A percentile compares a stretch with the other conserved stretches of the same genome.
Evolutionary conservation across 2,329 filamentous ascomycete genomes (phyloP).

Genomic region (Phyllosticta citrichinensis): DNA sequence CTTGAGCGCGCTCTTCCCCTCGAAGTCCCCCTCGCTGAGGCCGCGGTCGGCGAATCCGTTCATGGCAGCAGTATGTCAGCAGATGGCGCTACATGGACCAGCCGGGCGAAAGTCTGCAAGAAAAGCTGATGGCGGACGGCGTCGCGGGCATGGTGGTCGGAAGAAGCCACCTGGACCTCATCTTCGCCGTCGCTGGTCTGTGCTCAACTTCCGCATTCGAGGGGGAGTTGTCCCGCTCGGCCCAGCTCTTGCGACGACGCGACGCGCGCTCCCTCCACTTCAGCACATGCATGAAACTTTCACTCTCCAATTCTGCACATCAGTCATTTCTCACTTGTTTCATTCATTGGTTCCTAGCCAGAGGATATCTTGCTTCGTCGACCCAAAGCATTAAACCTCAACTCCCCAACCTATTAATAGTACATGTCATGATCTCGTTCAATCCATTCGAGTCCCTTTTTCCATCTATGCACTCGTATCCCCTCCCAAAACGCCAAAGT

Average conservation of each 20-base stretch:
- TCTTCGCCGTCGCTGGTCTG: slow-evolving; percentile 5
- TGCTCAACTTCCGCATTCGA: background rate
- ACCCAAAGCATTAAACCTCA: background rate
- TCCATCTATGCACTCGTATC: slow-evolving; percentile 11
- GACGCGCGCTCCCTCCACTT: background rate
- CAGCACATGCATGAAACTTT: background rate
- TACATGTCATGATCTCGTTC: background rate
- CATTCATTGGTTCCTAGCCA: background rate
- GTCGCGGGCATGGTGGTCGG: background rate
- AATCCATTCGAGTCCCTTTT: background rate
- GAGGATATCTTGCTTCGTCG: background rate
- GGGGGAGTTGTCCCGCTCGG: background rate
- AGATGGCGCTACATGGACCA: slow-evolving; percentile 8
- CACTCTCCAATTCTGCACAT: background rate
- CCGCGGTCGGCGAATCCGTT: slow-evolving; percentile 62
- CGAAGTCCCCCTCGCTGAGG: slow-evolving; percentile 72
- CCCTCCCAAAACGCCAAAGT: slow-evolving; percentile 4
- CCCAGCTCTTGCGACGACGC: background rate
- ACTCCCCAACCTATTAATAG: background rate
- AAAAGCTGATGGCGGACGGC: background rate
- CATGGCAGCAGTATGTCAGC: slow-evolving; percentile 40
- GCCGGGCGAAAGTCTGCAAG: background rate
- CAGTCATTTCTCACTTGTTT: background rate
- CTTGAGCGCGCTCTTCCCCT: slow-evolving; percentile 52
- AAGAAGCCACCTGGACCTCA: slow-evolving; percentile 7